phyloP scores from a whole-genome alignment of 1,139 yeast species.

The Cylindricascospora bacillispora region DNA sequence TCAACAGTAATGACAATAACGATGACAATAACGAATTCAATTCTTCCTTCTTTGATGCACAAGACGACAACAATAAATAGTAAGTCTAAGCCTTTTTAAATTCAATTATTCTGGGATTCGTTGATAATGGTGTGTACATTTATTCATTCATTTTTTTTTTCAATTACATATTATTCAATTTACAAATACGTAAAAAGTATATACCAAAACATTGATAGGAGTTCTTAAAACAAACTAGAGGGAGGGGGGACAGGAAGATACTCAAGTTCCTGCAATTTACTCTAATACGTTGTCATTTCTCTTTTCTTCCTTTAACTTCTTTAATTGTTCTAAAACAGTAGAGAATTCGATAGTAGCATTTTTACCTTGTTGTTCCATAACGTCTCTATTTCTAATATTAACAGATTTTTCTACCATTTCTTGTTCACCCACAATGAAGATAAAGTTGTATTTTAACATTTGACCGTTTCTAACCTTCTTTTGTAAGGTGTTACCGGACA shows the following conservation, averaged over 20 bases:
- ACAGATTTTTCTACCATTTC: slow-evolving; percentile 70
- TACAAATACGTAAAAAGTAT: slow-evolving; percentile 1
- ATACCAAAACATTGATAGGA: slow-evolving; percentile 1
- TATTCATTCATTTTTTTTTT: not conserved
- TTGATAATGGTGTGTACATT: not conserved
- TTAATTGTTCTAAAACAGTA: slow-evolving; percentile 55
- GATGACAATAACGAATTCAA: slow-evolving; percentile 35
- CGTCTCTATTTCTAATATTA: slow-evolving; percentile 88
- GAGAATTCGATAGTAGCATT: slow-evolving; percentile 67
- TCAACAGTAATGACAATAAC: not conserved
- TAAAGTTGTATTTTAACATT: slow-evolving; percentile 81
- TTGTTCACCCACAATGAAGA: slow-evolving; percentile 91
- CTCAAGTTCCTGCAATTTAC: not conserved
- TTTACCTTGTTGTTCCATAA: slow-evolving; percentile 75
- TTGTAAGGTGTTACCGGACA: slow-evolving; percentile 87
- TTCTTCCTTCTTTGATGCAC: slow-evolving; percentile 39
- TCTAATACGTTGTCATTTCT: slow-evolving; percentile 45
- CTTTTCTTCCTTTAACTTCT: slow-evolving; percentile 49
- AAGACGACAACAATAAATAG: too few relatives aligned
- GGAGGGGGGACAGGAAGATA: not conserved
- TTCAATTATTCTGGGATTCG: too few relatives aligned
- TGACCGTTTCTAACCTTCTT: slow-evolving; percentile 97
- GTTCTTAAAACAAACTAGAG: not conserved
- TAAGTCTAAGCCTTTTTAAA: too few relatives aligned
- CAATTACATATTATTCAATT: not conserved